Percentiles rank a stretch among this genome's conserved stretches.
phyloP scores from a whole-genome alignment of 306 rosid genomes.

The Prosopis cineraria region DNA sequence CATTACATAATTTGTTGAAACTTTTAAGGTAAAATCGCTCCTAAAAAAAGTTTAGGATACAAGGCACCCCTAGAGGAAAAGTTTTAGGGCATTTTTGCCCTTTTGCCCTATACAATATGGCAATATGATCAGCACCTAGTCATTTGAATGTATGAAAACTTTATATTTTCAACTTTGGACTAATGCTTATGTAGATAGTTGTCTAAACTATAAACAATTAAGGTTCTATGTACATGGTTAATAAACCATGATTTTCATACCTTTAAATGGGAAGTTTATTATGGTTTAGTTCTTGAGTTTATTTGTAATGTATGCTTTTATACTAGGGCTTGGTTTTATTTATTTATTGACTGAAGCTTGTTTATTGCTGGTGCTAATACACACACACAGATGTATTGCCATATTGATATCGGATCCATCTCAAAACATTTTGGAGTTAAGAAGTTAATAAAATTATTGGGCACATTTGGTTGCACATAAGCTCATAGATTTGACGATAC shows the following conservation, averaged over 20 bases:
- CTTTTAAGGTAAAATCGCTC: too few species aligned
- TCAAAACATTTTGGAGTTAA: slow-evolving; percentile 36
- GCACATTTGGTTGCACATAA: slow-evolving; percentile 34
- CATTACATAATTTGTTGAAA: too few species aligned
- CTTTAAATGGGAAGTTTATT: neutral
- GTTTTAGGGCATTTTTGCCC: too few species aligned
- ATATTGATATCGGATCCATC: slow-evolving; percentile 45
- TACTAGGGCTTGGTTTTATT: neutral
- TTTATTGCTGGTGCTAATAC: slow-evolving; percentile 21
- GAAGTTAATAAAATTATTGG: slow-evolving; percentile 34
- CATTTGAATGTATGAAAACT: neutral
- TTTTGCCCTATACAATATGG: too few species aligned
- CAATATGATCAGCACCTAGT: neutral
- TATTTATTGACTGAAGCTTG: neutral
- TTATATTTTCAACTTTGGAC: neutral
- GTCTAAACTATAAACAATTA: slow-evolving; percentile 20
- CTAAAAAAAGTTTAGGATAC: too few species aligned
- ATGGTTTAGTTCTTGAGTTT: slow-evolving; percentile 15
- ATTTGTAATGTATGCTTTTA: neutral
- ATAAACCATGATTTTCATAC: neutral
- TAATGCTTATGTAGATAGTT: neutral
- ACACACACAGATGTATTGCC: neutral
- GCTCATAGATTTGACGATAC: slow-evolving; percentile 31
- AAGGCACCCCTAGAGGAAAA: too few species aligned
- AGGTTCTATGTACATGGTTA: slow-evolving; percentile 35